These are phyloP conservation scores for Globisporangium mamillatum DNA, from an alignment of 352 stramenopile genomes.

Conservation along the genomic window DNA sequence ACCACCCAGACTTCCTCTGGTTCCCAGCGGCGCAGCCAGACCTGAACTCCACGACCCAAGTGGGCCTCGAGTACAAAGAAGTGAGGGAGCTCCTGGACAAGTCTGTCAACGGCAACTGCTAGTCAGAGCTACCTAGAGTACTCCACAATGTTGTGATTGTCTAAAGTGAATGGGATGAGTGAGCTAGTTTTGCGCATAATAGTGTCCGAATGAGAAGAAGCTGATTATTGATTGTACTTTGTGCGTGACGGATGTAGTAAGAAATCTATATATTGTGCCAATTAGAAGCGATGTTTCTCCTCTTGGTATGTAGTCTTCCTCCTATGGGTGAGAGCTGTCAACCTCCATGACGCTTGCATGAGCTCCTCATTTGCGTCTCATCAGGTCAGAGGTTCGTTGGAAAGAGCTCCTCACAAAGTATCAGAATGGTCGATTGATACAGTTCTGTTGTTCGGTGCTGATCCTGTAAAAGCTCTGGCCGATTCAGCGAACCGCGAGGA, in stretches of 20 bases:
- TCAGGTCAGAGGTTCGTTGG: background rate
- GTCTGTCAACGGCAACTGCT: conserved; percentile 29
- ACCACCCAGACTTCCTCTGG: conserved; percentile 75
- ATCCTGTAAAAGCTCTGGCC: background rate
- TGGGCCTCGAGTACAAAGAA: conserved; percentile 50
- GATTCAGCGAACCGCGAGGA: background rate
- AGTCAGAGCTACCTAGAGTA: background rate
- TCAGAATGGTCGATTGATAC: background rate
- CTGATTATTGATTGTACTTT: conserved; percentile 9
- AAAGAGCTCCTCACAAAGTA: background rate
- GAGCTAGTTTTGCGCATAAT: background rate
- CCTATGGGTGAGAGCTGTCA: background rate
- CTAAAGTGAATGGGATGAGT: background rate
- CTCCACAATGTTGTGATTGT: background rate
- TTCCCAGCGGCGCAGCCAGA: conserved; percentile 45
- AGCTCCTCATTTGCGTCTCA: background rate
- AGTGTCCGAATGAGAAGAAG: background rate
- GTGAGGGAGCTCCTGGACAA: conserved; percentile 41
- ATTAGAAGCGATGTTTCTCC: background rate
- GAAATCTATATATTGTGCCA: conserved; percentile 14
- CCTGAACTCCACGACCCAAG: conserved; percentile 30
- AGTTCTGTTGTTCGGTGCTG: background rate
- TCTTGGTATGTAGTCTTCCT: background rate
- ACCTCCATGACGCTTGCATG: background rate
- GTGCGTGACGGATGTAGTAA: conserved; percentile 11